These are phyloP conservation scores for Taiwanofungus camphoratus DNA, from an alignment of 1,284 basidiomycete species.

Conservation along the genomic window DNA sequence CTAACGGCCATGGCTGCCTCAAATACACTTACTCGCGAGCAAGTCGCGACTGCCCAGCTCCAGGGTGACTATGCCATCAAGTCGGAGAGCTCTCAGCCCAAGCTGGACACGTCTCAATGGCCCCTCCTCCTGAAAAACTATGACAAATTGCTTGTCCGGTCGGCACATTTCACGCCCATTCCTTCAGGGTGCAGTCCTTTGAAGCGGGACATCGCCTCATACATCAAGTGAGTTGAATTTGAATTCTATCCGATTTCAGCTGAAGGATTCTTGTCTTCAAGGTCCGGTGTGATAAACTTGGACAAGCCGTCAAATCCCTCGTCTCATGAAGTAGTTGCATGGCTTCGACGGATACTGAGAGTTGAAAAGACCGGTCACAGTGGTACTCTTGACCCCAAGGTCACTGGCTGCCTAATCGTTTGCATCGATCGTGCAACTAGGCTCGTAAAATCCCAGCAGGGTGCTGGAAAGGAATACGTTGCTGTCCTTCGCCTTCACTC, in stretches of 20 bases:
- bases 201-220: constrained; percentile 87
- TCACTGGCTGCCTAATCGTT: constrained; percentile 97
- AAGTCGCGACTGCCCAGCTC: constrained; percentile 67
- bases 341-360: constrained; percentile 93
- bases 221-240: constrained; percentile 69
- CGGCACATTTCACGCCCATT: constrained; percentile 97
- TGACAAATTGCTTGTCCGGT: constrained; percentile 92
- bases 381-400: constrained; percentile 97
- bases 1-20: constrained; percentile 40
- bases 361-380: constrained; percentile 99
- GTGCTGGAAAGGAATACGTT: constrained; percentile 99
- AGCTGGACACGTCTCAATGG: constrained; percentile 95
- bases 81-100: constrained; percentile 66
- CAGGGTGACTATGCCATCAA: constrained; percentile 82
- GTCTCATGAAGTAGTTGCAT: constrained; percentile 99
- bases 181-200: constrained; percentile 86
- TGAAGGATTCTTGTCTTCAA: constrained; percentile 26
- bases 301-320: constrained; percentile 99
- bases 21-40: constrained; percentile 47
- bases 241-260: not conserved
- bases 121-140: constrained; percentile 98
- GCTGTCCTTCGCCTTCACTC: constrained; percentile 93
- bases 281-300: constrained; percentile 97
- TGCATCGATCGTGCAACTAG: constrained; percentile 99
- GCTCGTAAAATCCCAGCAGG: constrained; percentile 98